Conservation (phyloP, 2,329 filamentous ascomycete genomes). For the Trichoderma lentiforme region DNA sequence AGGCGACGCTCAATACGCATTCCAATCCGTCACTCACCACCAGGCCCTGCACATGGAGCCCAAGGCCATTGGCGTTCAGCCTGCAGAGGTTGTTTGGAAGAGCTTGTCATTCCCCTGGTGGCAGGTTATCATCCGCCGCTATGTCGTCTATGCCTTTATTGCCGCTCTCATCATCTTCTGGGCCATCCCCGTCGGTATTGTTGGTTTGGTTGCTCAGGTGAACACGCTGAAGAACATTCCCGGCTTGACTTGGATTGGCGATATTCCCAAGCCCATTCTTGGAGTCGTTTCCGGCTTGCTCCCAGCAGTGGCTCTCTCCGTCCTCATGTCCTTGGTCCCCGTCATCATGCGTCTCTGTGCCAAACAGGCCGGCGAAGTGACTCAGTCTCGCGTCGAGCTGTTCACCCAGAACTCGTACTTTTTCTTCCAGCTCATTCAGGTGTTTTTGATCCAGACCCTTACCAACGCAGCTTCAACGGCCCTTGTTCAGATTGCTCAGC, state of each 20-base stretch:
- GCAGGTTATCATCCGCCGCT: conserved; percentile 68
- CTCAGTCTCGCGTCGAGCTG: conserved; percentile 75
- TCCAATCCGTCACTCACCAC: conserved; percentile 77
- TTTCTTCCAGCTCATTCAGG: conserved; percentile 85
- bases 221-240: conserved; percentile 62
- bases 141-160: conserved; percentile 63
- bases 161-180: conserved; percentile 80
- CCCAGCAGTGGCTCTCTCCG: conserved; percentile 72
- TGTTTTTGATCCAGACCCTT: conserved; percentile 84
- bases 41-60: conserved; percentile 80
- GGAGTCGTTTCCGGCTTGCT: conserved; percentile 82
- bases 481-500: conserved; percentile 56
- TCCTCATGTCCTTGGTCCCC: conserved; percentile 82
- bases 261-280: conserved; percentile 65
- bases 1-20: conserved; percentile 79
- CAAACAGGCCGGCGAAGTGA: conserved; percentile 74
- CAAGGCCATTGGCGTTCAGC: conserved; percentile 76
- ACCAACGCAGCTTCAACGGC: conserved; percentile 74
- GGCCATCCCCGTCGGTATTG: conserved; percentile 69
- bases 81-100: conserved; percentile 80
- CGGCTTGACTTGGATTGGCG: conserved; percentile 70
- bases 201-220: conserved; percentile 84
- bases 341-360: conserved; percentile 63
- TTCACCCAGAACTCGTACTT: conserved; percentile 93
- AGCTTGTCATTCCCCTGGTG: conserved; percentile 70